A percentile compares a stretch with the other conserved stretches of the same genome.
These are phyloP conservation scores for Ophiostoma sp. DNA, from an alignment of 2,329 filamentous ascomycete species.

Conservation along the genomic window DNA sequence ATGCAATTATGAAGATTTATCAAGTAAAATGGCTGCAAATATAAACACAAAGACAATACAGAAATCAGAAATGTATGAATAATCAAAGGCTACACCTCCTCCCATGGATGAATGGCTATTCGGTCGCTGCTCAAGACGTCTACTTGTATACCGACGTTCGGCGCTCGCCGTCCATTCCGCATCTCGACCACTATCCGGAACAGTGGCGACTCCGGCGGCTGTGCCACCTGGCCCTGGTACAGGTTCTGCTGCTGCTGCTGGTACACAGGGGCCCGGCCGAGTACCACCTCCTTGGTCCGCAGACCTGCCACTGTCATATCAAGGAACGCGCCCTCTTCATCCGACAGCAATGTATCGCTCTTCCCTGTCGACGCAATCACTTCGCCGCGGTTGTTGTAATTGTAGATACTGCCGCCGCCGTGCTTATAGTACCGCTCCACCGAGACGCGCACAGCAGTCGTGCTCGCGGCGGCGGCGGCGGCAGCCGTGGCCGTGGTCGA, in stretches of 20 bases:
- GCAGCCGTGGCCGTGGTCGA: slow-evolving; percentile 28
- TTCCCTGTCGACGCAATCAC: slow-evolving; percentile 57
- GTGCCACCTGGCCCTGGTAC: slow-evolving; percentile 13
- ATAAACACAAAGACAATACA: neutral
- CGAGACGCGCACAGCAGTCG: slow-evolving; percentile 56
- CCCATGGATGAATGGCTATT: slow-evolving; percentile 42
- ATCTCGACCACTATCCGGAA: slow-evolving; percentile 64
- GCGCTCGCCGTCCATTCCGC: slow-evolving; percentile 52
- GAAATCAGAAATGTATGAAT: too few species aligned
- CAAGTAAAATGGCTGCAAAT: neutral
- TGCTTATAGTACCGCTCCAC: slow-evolving; percentile 49
- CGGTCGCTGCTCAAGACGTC: slow-evolving; percentile 49
- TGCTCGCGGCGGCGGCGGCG: slow-evolving; percentile 28
- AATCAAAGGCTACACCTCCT: slow-evolving; percentile 27
- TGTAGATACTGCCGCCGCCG: slow-evolving; percentile 31
- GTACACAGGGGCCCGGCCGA: slow-evolving; percentile 16
- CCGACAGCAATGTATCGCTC: neutral
- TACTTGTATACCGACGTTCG: slow-evolving; percentile 43
- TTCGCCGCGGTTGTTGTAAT: slow-evolving; percentile 33
- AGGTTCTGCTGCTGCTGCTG: neutral
- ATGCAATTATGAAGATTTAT: too few species aligned
- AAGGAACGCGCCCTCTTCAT: slow-evolving; percentile 61
- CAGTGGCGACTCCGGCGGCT: slow-evolving; percentile 53
- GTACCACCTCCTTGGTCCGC: slow-evolving; percentile 23
- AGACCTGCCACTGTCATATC: slow-evolving; percentile 51